These are phyloP conservation scores for Yamadazyma kanchanaburiensis DNA, from an alignment of 1,139 yeast species.

Conservation along the genomic window DNA sequence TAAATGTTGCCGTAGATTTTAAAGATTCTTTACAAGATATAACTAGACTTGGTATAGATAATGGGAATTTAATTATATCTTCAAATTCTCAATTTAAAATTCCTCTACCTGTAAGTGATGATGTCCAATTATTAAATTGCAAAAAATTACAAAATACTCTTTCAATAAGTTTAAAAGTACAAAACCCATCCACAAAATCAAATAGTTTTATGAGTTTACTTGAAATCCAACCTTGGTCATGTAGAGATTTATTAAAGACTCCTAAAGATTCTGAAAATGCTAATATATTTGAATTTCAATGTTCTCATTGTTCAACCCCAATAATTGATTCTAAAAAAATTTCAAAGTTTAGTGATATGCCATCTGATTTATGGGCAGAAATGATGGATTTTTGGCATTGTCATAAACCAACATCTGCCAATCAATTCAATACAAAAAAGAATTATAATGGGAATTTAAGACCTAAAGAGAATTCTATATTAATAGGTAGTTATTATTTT, in stretches of 20 bases:
- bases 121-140: constrained; percentile 5
- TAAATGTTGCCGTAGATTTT: constrained; percentile 27
- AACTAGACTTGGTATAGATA: constrained; percentile 4
- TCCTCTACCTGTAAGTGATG: constrained; percentile 2
- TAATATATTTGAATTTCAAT: constrained; percentile 31
- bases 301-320: constrained; percentile 25
- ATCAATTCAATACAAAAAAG: constrained; percentile 13
- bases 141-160: constrained; percentile 7
- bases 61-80: constrained; percentile 1
- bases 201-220: constrained; percentile 20
- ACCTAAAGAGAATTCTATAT: constrained; percentile 43
- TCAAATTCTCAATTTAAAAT: not conserved
- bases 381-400: constrained; percentile 99
- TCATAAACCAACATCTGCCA: constrained; percentile 67
- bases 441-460: constrained; percentile 35
- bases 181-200: constrained; percentile 5
- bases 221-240: constrained; percentile 36
- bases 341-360: constrained; percentile 58
- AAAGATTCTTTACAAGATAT: constrained; percentile 11
- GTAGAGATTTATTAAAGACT: constrained; percentile 33
- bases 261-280: constrained; percentile 18
- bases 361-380: constrained; percentile 92
- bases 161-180: constrained; percentile 9
- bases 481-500: constrained; percentile 60
- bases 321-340: constrained; percentile 28